Conservation (phyloP, 2,329 filamentous ascomycete species). For the Sphaerostilbella broomeana region DNA sequence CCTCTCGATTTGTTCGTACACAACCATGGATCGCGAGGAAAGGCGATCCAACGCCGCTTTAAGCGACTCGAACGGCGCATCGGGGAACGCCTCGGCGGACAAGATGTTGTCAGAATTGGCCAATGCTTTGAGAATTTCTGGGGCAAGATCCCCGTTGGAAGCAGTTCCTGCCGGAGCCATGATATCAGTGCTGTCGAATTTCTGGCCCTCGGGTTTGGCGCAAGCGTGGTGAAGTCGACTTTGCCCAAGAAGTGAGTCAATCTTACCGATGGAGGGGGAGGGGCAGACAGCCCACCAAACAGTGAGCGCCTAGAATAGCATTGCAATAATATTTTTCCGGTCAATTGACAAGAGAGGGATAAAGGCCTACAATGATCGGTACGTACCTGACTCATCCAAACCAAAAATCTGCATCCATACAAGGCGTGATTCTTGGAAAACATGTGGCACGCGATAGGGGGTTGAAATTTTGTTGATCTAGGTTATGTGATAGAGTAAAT, state of each 20-base stretch:
- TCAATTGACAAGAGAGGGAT: neutral
- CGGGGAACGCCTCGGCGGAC: slow-evolving; percentile 64
- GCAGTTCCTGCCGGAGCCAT: slow-evolving; percentile 11
- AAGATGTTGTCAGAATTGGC: slow-evolving; percentile 57
- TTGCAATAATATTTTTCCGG: slow-evolving; percentile 13
- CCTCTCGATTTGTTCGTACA: slow-evolving; percentile 74
- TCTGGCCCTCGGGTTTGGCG: neutral
- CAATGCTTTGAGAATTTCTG: slow-evolving; percentile 59
- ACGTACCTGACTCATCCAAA: no score
- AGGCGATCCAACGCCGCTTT: slow-evolving; percentile 88
- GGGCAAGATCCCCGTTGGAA: slow-evolving; percentile 49
- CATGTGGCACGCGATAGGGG: no score
- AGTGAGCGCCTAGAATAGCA: no score
- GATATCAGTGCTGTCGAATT: neutral
- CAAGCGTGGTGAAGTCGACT: slow-evolving; percentile 5
- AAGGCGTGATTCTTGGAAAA: no score
- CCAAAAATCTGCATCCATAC: neutral
- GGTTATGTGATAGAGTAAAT: no score
- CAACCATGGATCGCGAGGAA: slow-evolving; percentile 75
- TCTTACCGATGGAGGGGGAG: slow-evolving; percentile 14
- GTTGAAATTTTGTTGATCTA: no score
- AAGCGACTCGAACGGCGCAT: slow-evolving; percentile 58
- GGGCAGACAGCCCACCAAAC: slow-evolving; percentile 13
- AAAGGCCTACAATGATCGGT: neutral
- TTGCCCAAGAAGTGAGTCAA: slow-evolving; percentile 11